phyloP scores from a whole-genome alignment of 257 asterid genomes.

The Solanum sitiens region DNA sequence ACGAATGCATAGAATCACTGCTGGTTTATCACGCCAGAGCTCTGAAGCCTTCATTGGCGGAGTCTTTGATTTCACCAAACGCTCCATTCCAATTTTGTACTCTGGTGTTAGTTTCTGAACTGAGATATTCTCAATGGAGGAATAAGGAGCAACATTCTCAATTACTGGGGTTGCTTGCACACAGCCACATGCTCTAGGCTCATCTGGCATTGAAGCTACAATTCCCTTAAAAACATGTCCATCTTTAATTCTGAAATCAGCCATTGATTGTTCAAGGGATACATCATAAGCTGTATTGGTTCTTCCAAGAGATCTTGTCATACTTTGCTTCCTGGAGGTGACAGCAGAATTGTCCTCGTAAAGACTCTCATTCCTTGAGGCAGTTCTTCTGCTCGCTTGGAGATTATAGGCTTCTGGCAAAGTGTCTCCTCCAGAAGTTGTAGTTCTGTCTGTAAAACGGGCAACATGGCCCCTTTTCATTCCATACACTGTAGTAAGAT shows the following conservation, averaged over 20 bases:
- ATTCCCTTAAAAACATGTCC: conserved; percentile 63
- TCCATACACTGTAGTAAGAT: conserved; percentile 37
- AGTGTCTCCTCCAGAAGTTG: conserved; percentile 22
- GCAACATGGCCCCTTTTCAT: conserved; percentile 73
- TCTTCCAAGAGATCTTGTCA: conserved; percentile 21
- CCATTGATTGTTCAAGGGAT: conserved; percentile 47
- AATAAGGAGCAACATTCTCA: conserved; percentile 56
- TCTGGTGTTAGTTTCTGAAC: conserved; percentile 67
- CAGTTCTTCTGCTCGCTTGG: conserved; percentile 24
- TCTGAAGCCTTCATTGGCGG: conserved; percentile 74
- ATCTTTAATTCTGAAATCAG: conserved; percentile 55
- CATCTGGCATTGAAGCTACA: conserved; percentile 67
- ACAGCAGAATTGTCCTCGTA: conserved; percentile 17
- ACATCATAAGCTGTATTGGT: conserved; percentile 6
- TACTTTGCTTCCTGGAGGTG: conserved; percentile 23
- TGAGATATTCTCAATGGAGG: conserved; percentile 45
- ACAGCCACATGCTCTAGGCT: conserved; percentile 68
- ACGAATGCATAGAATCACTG: conserved; percentile 70
- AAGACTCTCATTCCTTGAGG: conserved; percentile 29
- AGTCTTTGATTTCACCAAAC: conserved; percentile 47
- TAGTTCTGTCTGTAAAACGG: conserved; percentile 52
- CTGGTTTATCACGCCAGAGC: conserved; percentile 65
- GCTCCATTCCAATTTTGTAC: conserved; percentile 59
- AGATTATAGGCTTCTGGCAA: conserved; percentile 22
- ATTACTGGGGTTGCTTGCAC: conserved; percentile 53